Percentiles rank a stretch among this genome's conserved stretches.
Evolutionary conservation across 305 asterid species (phyloP).

Genomic region (Fraxinus sp.): DNA sequence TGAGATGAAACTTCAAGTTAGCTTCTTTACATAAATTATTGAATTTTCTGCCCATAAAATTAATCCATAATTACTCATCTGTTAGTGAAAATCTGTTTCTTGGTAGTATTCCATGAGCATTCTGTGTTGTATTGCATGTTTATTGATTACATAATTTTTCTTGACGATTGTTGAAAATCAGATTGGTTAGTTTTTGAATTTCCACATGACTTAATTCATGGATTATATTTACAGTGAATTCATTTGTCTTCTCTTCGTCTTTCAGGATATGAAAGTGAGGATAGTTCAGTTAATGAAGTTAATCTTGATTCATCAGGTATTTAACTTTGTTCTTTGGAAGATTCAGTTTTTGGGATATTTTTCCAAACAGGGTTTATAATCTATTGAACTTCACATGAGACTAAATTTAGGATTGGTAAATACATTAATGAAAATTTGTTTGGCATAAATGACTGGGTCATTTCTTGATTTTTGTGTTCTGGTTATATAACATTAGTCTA

Average conservation of each 20-base stretch:
- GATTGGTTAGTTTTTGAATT: neutral
- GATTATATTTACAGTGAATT: constrained; percentile 1
- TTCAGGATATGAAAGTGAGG: constrained; percentile 93
- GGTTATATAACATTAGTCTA: neutral
- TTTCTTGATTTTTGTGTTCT: neutral
- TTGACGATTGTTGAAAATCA: neutral
- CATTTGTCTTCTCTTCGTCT: neutral
- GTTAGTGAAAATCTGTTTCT: neutral
- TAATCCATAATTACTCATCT: neutral
- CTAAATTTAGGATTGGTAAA: constrained; percentile 6
- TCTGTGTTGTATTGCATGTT: neutral
- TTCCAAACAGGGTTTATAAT: neutral
- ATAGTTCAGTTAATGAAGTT: constrained; percentile 78
- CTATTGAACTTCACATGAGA: constrained; percentile 10
- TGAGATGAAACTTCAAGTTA: neutral
- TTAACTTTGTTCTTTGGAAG: constrained; percentile 16
- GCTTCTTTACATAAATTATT: neutral
- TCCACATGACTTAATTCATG: constrained; percentile 3
- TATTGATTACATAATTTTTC: neutral
- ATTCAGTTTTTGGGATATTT: neutral
- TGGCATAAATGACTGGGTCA: constrained; percentile 1
- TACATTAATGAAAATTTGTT: neutral
- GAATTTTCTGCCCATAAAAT: neutral
- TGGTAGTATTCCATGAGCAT: neutral
- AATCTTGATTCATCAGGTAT: constrained; percentile 87